Evolutionary conservation across 148 eudicot species (phyloP), one percentile per base, ranked within the genome.

Genomic region (Linanthus parryae): DNA sequence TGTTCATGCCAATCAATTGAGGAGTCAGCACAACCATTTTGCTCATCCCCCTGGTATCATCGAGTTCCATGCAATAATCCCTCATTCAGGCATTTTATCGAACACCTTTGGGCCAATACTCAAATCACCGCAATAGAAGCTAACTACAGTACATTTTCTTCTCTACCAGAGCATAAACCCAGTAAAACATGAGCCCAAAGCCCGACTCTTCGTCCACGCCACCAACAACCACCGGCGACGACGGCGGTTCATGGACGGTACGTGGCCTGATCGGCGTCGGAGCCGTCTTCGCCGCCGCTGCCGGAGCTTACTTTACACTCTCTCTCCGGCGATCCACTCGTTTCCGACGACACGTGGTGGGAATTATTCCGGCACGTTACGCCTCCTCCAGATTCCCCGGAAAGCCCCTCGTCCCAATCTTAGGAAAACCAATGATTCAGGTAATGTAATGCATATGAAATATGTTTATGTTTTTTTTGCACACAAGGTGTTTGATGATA

Each of bases 351-450:
- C 52, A 28, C n/a, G 62, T 58, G 33, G 28, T 58, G 4, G 61
- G 61, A 15, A 44, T 56, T 3, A 56, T 56, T 16, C 61, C 61
- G 6, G 50, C 61, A 10, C 61, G 61, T 18, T 30, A 43, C 35
- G 61, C 50, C 25, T 57, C 61, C 1, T 57, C 61, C 26, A 57
- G 61, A 44, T 57, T 57, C 30, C 40, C 25, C 0, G 61, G 61
- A 50, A 57, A 57, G 10, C 51, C 61, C 16, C 61, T 57, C 29
- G 51, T 44, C 16, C 49, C 49, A 5, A 56, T 56, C 26, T 50
- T 56, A 37, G 50, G 61, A 20, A 56, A 56, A 20, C 59, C 61
- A 39, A 43, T 56, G 48, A 55, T 40, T 18, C 59, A 55, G 59
- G 59, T 39, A 7, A 31, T 31, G 7, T 31, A 31, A n/a, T n/a